A percentile compares a stretch with the other conserved stretches of the same genome.
Conservation (phyloP, 495 filamentous ascomycete genomes). For the Beverwykella pulmonaria region DNA sequence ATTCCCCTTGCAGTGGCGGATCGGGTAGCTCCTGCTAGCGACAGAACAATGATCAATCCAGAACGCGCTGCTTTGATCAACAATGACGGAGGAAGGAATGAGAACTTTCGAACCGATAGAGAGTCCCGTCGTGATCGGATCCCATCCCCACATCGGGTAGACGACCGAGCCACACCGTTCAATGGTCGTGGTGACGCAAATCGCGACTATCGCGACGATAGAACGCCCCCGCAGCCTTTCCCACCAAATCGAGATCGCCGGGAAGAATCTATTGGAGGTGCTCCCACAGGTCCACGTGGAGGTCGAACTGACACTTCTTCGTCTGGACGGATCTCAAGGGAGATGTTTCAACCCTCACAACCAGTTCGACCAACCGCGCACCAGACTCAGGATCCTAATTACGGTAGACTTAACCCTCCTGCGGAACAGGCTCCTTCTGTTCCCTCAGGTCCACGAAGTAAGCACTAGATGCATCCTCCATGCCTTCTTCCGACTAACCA, state of each 20-base stretch:
- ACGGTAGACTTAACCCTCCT: constrained; percentile 52
- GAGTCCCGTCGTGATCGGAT: constrained; percentile 53
- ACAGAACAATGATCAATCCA: constrained; percentile 53
- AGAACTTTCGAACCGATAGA: constrained; percentile 41
- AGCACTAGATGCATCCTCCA: constrained; percentile 9
- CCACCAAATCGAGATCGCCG: constrained; percentile 35
- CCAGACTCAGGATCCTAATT: constrained; percentile 45
- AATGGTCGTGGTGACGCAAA: constrained; percentile 44
- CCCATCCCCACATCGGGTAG: constrained; percentile 55
- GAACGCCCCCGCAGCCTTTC: constrained; percentile 11
- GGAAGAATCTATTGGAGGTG: constrained; percentile 32
- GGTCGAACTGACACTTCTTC: constrained; percentile 26
- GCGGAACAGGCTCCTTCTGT: constrained; percentile 67
- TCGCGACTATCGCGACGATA: constrained; percentile 52
- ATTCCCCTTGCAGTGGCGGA: constrained; percentile 13
- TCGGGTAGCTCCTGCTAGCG: constrained; percentile 28
- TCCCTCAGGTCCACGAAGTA: constrained; percentile 71
- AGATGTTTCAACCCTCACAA: constrained; percentile 35
- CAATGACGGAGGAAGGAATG: constrained; percentile 30
- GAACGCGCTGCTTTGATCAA: constrained; percentile 59
- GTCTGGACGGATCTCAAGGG: constrained; percentile 22
- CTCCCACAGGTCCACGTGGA: constrained; percentile 44
- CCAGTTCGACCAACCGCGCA: constrained; percentile 22
- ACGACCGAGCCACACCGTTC: constrained; percentile 47
- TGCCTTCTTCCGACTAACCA: constrained; percentile 13